Evolutionary conservation across 1,284 basidiomycete genomes (phyloP).

Genomic region (Pterulicium gracile): DNA sequence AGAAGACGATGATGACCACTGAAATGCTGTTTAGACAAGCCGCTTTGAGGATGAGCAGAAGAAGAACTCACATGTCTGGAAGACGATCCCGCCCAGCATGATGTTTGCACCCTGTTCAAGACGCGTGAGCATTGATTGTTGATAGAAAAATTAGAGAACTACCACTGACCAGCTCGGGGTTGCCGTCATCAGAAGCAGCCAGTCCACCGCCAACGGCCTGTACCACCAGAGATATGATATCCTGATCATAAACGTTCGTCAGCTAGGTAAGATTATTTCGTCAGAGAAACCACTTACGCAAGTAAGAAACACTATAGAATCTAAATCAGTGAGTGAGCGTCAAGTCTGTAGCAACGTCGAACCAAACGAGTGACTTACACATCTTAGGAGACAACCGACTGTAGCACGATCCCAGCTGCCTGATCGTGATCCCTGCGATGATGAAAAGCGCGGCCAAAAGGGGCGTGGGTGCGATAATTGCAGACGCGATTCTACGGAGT

Average conservation of each 20-base stretch:
- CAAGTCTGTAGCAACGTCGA: neutral
- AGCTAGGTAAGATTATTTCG: neutral
- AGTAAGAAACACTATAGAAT: neutral
- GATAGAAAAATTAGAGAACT: too few relatives aligned
- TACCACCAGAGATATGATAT: slow-evolving; percentile 31
- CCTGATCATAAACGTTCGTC: slow-evolving; percentile 10
- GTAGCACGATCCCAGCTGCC: slow-evolving; percentile 27
- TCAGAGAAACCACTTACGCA: neutral
- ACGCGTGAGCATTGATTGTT: neutral
- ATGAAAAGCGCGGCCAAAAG: slow-evolving; percentile 37
- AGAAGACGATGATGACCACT: slow-evolving; percentile 14
- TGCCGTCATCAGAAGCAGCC: slow-evolving; percentile 26
- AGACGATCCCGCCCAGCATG: slow-evolving; percentile 36
- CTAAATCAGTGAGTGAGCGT: too few relatives aligned
- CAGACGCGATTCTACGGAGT: slow-evolving; percentile 23
- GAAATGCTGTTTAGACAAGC: slow-evolving; percentile 15
- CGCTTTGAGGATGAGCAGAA: slow-evolving; percentile 8
- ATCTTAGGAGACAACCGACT: slow-evolving; percentile 26
- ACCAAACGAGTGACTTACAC: slow-evolving; percentile 22
- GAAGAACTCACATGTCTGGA: slow-evolving; percentile 28
- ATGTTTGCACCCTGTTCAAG: slow-evolving; percentile 25
- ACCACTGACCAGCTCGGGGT: too few relatives aligned
- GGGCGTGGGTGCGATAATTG: slow-evolving; percentile 35
- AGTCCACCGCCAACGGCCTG: slow-evolving; percentile 36
- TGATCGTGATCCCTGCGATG: slow-evolving; percentile 29